A percentile compares a stretch with the other conserved stretches of the same genome.
Conservation (phyloP, 441 rosid genomes). For the Hura crepitans region DNA sequence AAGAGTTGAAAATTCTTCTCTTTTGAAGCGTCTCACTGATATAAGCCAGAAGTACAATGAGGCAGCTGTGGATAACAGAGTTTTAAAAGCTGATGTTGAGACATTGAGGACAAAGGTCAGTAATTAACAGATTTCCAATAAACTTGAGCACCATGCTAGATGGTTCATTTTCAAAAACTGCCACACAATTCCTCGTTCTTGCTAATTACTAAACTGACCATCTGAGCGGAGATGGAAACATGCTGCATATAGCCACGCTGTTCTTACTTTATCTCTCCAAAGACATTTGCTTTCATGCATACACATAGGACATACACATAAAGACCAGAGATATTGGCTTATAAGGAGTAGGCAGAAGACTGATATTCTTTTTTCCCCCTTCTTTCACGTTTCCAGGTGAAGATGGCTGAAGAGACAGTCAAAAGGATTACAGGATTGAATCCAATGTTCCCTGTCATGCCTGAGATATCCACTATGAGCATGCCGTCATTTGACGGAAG, state of each 20-base stretch:
- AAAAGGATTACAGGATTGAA: slow-evolving; percentile 77
- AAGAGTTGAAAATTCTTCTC: slow-evolving; percentile 67
- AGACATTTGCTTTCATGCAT: background rate
- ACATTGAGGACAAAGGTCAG: slow-evolving; percentile 77
- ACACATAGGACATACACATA: background rate
- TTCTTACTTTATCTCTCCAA: too few species aligned
- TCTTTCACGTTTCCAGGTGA: slow-evolving; percentile 47
- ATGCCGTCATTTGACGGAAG: slow-evolving; percentile 41
- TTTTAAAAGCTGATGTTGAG: slow-evolving; percentile 90
- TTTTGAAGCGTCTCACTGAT: slow-evolving; percentile 60
- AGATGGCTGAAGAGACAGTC: slow-evolving; percentile 94
- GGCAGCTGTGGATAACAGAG: slow-evolving; percentile 80
- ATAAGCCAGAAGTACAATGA: slow-evolving; percentile 68
- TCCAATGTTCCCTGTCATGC: slow-evolving; percentile 44
- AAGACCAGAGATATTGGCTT: background rate
- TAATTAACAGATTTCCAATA: background rate
- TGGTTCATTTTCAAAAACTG: background rate
- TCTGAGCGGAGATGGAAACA: slow-evolving; percentile 6
- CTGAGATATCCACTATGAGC: slow-evolving; percentile 45
- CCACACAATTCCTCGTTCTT: background rate
- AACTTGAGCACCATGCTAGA: slow-evolving; percentile 5
- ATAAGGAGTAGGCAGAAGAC: slow-evolving; percentile 1
- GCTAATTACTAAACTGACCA: slow-evolving; percentile 1
- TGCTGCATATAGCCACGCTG: background rate
- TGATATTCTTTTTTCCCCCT: background rate